Base-by-base conservation (phyloP, 805 yeast species). In the Saturnispora hagleri region DNA sequence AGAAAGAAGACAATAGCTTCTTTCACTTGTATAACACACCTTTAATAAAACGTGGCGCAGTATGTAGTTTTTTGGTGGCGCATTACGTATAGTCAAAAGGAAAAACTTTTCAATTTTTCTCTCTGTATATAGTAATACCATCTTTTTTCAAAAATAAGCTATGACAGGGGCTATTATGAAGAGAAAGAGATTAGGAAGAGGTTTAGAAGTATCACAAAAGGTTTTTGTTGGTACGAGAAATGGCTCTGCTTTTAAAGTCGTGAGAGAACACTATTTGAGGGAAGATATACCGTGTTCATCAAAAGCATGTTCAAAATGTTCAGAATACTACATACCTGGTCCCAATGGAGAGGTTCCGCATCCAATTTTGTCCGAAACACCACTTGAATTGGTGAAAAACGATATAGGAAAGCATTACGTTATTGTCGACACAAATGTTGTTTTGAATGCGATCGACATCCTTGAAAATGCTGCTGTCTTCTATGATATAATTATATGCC, bases 261-360 rank as follows among this genome's bases (percentile, higher is more conserved):
- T 91, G 9, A 76, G 97, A 58, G 99, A 93, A 64, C 99, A 91
- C 67, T 93, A 93, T 64, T 72, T 93, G 52, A 77, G 99, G 66
- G 80, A 79, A 50, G 99, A 93, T 68, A 89, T 93, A 48, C 96
- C 97, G 18, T 93, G 99, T 68, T 81, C 84, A 50, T 87, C 96
- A 2, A 73, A 71, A 56, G 71, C 78, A 1, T 93, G 99, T 68
- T 61, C 69, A 9, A 64, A 61, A 35, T 93, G 99, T 67, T 68
- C 71, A 12, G 69, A 69, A 26, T 71, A 74, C 31, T 69, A 79
- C 13, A 75, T 78, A 45, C 76, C 86, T 7, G 82, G 83, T 63
- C 82, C 91, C 15, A 72, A 75, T 18, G 93, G 91, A 36, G 75
- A 81, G 51, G 60, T 79, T n/a, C 82, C 84, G 1, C 73, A 69